Evolutionary conservation across 768 basidiomycete genomes (phyloP), one percentile per base, ranked within the genome.

Genomic region (Podaxis pistillaris): DNA sequence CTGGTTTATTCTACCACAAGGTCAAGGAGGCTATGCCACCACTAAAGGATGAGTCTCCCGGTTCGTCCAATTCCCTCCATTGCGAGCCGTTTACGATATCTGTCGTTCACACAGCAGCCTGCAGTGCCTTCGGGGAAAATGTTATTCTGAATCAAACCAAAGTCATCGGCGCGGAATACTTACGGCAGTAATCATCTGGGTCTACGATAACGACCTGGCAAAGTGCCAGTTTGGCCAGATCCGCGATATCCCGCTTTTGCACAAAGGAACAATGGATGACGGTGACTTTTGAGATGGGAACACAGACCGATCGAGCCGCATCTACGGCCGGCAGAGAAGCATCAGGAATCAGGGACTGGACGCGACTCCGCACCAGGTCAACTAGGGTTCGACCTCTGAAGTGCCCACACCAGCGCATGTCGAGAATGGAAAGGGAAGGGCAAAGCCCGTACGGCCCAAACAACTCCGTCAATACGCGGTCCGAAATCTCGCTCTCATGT

Each of bases 321-420:
- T 40, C 22, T 38, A 15, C 22, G 26, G 19, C 37, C 1, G 22
- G 11, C 30, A 6, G 26, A 37, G 41, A 24, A 54, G 9, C 24
- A 47, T 28, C 28, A 9, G 30, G 37, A 17, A 4, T 24, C 13
- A 33, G 47, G 26, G 15, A 19, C 41, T 51, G 44, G 22, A 69
- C 53, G 26, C 85, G 77, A 60, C 76, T 79, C 55, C 66, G 69
- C 49, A 84, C 84, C 15, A 87, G 71, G 36, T 79, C 72, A 41
- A 83, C 85, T 41, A 88, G 72, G 22, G 81, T 80, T 1, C 68
- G 70, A 19, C 86, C 85, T 30, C 77, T 78, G 5, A 88, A 68
- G 60, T 84, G 79, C 11, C 80, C 77, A 66, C 86, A 88, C 86
- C 84, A 87, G 28, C 84, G 79, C 54, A 88, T 70, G 68, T 87